Evolutionary conservation across 352 stramenopile species (phyloP).

Genomic region (Globisporangium polare): DNA sequence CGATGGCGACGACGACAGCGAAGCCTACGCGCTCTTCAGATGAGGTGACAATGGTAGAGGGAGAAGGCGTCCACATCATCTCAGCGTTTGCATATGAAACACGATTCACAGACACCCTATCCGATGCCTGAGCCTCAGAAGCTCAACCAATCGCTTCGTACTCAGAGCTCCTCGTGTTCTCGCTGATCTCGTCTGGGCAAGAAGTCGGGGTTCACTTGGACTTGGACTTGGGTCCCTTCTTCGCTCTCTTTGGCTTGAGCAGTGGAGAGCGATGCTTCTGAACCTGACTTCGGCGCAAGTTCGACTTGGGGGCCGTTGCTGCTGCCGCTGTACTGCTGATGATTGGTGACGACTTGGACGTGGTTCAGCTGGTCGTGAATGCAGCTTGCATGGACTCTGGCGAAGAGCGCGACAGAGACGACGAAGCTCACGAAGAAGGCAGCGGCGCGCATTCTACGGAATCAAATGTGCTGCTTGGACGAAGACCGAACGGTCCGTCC

Average conservation of each 20-base stretch:
- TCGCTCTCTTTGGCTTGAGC: not conserved
- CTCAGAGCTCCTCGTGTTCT: too few species aligned
- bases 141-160: too few species aligned
- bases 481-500: too few species aligned
- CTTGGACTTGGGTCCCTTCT: not conserved
- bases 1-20: not conserved
- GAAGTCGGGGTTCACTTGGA: too few species aligned
- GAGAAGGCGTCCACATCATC: not conserved
- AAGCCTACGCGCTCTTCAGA: constrained; percentile 1
- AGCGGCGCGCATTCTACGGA: not conserved
- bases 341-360: not conserved
- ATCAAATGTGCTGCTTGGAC: too few species aligned
- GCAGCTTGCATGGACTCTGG: not conserved
- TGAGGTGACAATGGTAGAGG: not conserved
- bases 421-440: not conserved
- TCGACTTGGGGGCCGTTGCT: not conserved
- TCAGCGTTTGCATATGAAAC: not conserved
- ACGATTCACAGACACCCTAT: not conserved
- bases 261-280: not conserved
- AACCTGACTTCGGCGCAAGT: not conserved
- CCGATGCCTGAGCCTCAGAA: too few species aligned
- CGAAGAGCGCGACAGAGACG: not conserved
- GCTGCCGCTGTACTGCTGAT: not conserved
- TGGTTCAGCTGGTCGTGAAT: not conserved
- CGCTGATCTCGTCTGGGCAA: too few species aligned